Evolutionary conservation across 148 eudicot genomes (phyloP).

Genomic region (Dysphania ambrosioides): DNA sequence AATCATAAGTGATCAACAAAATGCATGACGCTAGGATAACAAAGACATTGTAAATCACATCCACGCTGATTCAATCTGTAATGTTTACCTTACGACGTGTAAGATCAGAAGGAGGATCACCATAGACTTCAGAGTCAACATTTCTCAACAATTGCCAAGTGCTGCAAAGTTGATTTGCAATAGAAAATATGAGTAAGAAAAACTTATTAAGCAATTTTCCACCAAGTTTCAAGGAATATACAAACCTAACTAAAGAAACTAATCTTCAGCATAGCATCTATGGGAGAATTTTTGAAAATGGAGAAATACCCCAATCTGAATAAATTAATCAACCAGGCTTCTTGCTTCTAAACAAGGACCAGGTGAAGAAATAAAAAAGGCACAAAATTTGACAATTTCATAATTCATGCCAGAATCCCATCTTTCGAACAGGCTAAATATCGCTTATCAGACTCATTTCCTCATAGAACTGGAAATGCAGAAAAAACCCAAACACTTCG

Average conservation of each 20-base stretch:
- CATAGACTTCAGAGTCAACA: constrained; percentile 79
- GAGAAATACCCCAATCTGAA: not conserved
- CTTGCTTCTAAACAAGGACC: not conserved
- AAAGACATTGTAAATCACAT: not conserved
- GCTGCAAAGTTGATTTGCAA: constrained; percentile 38
- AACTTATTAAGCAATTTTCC: not conserved
- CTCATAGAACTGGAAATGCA: not conserved
- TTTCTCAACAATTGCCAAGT: constrained; percentile 70
- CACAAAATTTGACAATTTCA: not conserved
- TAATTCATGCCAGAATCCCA: not conserved
- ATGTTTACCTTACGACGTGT: constrained; percentile 77
- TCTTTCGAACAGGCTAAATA: not conserved
- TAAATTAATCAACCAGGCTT: not conserved
- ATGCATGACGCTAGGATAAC: not conserved
- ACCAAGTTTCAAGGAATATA: not conserved
- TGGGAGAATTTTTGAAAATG: not conserved
- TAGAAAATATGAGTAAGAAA: not conserved
- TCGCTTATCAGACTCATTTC: not conserved
- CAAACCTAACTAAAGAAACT: not conserved
- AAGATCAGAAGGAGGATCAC: constrained; percentile 57
- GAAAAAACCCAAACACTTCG: not conserved
- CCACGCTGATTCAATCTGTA: not conserved
- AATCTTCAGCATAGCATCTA: not conserved
- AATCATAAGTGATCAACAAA: constrained; percentile 11
- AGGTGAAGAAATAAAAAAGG: not conserved